Evolutionary conservation across 208 protist genomes (phyloP), one percentile per base, ranked within the genome.

Genomic region (Acanthamoeba lenticulata): DNA sequence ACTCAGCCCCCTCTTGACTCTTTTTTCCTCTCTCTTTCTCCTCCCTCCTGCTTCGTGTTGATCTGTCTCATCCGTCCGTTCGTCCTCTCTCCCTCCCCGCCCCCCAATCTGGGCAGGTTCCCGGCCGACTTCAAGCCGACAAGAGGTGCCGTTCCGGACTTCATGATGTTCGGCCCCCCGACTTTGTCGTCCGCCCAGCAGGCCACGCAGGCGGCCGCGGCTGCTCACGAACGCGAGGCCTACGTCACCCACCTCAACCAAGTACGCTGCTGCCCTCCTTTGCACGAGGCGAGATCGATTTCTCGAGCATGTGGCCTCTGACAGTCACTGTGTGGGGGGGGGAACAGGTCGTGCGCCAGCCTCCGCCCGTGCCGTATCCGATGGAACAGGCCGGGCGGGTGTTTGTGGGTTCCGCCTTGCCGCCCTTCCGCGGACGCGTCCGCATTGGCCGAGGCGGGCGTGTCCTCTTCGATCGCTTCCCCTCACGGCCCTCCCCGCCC

Each of bases 391-490:
- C 21, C 21, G 74, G 74, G 24, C 36, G 74, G 40, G 9, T 85
- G 29, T 85, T 45, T 11, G 74, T 85, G 44, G 74, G 74, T 21
- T 1, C 29, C 40, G 36, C 74, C 40, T 34, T 85, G 11, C 74
- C 74, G 40, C 74, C 74, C 42, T 85, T 85, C 40, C 74, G 74
- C 13, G 74, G 74, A 21, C 74, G 74, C 5, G 74, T 85, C 27
- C 74, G 74, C 27, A 85, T 85, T n/a, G 74, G 74, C 3, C 74
- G 74, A 19, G 74, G 74, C 44, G 74, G 74, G 21, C 74, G 74
- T n/a, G 74, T 85, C 19, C 74, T 85, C 29, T 85, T 85, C 74
- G 74, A 85, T 49, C 74, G 74, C 74, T 32, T 55, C 13, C 40
- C 74, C 27, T 47, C 42, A 15, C 74, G 65, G 27, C 21, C 24